Base-by-base conservation (phyloP, 225 moss, liverwort and hornwort genomes). In the Pseudoscleropodium purum region DNA sequence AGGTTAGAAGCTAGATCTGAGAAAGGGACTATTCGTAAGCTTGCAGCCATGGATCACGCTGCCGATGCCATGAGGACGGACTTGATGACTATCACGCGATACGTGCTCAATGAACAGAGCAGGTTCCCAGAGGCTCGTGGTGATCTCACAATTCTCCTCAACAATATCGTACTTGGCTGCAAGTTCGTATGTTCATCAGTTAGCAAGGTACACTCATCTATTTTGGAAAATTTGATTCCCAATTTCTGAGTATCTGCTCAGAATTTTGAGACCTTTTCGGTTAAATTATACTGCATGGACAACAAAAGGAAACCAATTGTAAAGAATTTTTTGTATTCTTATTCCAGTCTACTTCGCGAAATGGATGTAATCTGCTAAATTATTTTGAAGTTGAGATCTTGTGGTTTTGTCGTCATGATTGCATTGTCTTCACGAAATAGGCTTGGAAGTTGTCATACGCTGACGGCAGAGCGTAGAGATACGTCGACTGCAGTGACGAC, bases 181-280 rank as follows among this genome's bases (percentile, higher is more conserved):
- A 99, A 99, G 91, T 99, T 94, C 87, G 99, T 99, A 29, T 99
- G 99, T 91, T 95, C 99, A 77, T 97, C 99, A 86, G 99, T 99
- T 75, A 99, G 97, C 91, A 99, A 99, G 99, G 98, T 93, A 49
- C 61, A 73, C 74, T 81, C 63, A 70, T 79, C 72, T 29, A 51
- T 59, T 64, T 87, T 54, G 41, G 27, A 64, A 30, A 75, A 29
- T 70, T 72, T 39, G 51, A 26, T 72, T 66, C 62, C 36, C 76
- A 79, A 81, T 88, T 78, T 83, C 75, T 60, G 65, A 89, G 59
- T 63, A 36, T 65, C 9, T 15, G 25, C 9, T 31, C 43, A 36
- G 37, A 85, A 56, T 78, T 45, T 60, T 34, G 14, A n/a, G 87
- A 49, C 17, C 57, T 68, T 75, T 49, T 62, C 52, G 61, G 45